Percentiles rank a stretch among this genome's conserved stretches.
phyloP scores from a whole-genome alignment of 176 grass and related monocot species.

The Dendrocalamus sinicus region DNA sequence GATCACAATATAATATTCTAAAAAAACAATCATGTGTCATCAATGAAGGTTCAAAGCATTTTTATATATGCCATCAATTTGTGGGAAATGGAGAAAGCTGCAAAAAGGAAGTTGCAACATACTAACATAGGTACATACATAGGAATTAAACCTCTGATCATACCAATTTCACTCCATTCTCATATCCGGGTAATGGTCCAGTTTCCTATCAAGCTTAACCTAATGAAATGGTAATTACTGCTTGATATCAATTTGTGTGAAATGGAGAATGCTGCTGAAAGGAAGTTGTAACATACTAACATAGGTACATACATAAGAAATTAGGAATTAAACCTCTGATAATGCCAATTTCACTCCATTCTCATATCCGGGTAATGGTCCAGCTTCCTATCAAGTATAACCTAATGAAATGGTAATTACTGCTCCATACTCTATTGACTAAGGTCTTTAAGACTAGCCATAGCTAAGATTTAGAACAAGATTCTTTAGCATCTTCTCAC shows the following conservation, averaged over 20 bases:
- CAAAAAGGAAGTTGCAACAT: neutral
- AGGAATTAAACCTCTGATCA: conserved; percentile 15
- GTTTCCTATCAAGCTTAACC: conserved; percentile 5
- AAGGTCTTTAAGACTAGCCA: conserved; percentile 16
- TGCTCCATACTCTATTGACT: conserved; percentile 5
- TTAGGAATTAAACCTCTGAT: conserved; percentile 17
- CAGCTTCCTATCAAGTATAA: conserved; percentile 1
- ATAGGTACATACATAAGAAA: conserved; percentile 7
- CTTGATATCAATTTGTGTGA: conserved; percentile 12
- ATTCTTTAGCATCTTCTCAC: conserved; percentile 12
- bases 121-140: conserved; percentile 16
- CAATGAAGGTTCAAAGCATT: conserved; percentile 24
- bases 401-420: conserved; percentile 4
- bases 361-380: neutral
- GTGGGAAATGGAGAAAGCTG: conserved; percentile 3
- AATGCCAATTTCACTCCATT: conserved; percentile 17
- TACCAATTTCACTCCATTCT: conserved; percentile 23
- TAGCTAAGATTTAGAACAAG: conserved; percentile 9
- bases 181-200: neutral
- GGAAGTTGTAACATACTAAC: neutral
- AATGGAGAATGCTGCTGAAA: neutral
- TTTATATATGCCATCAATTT: neutral
- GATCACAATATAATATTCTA: neutral
- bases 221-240: conserved; percentile 9
- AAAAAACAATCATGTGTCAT: conserved; percentile 23